Evolutionary conservation across 345 rosid genomes (phyloP).

Genomic region (Syzygium aromaticum): DNA sequence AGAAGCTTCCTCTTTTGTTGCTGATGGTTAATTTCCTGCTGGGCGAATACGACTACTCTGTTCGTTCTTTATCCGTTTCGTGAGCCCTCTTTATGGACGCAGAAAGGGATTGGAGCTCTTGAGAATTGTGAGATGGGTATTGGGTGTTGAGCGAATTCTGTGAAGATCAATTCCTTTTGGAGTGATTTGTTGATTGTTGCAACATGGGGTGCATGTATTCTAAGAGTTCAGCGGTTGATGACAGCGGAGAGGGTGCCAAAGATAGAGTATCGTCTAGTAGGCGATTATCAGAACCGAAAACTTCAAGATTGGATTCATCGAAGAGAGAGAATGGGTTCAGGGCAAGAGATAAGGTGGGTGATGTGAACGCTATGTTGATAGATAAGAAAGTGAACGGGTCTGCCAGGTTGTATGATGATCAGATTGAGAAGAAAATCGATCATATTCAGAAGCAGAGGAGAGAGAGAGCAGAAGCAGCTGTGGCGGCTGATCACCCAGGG

Average conservation of each 20-base stretch:
- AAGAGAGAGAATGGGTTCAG: slow-evolving; percentile 49
- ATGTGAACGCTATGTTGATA: slow-evolving; percentile 38
- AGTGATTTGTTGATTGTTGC: background rate
- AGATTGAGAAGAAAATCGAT: slow-evolving; percentile 27
- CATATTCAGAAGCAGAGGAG: slow-evolving; percentile 19
- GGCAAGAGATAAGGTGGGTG: slow-evolving; percentile 31
- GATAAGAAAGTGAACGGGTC: slow-evolving; percentile 49
- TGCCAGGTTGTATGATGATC: slow-evolving; percentile 35
- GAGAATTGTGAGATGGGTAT: slow-evolving; percentile 6
- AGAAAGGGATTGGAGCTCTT: slow-evolving; percentile 1
- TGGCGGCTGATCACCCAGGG: slow-evolving; percentile 16
- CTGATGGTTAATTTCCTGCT: background rate
- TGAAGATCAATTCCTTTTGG: slow-evolving; percentile 5
- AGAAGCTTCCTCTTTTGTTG: background rate
- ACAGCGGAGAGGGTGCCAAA: slow-evolving; percentile 29
- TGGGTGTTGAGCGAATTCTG: slow-evolving; percentile 9
- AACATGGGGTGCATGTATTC: slow-evolving; percentile 81
- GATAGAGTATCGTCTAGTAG: slow-evolving; percentile 35
- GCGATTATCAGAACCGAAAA: slow-evolving; percentile 45
- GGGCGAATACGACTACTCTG: background rate
- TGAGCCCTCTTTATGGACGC: background rate
- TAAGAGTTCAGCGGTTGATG: slow-evolving; percentile 35
- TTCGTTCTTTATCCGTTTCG: background rate
- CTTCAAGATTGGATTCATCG: slow-evolving; percentile 45
- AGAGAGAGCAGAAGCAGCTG: slow-evolving; percentile 20